Base-by-base conservation (phyloP, 73 alveolate genomes). In the Loxodes magnus region DNA sequence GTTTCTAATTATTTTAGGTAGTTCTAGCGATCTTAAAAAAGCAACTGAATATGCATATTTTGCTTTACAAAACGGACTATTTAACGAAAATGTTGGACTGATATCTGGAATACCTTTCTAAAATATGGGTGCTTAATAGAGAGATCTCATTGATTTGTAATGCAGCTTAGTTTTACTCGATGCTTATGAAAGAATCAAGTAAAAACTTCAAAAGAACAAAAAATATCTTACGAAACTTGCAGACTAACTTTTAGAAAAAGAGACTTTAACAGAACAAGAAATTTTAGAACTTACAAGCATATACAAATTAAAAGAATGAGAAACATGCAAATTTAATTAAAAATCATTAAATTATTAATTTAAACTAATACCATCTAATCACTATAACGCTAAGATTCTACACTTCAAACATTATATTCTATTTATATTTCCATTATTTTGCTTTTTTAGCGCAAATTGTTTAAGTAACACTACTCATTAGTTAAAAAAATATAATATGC, bases 11-110 rank as follows among this genome's bases (percentile, higher is more conserved):
- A n/a, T n/a, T n/a, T n/a, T n/a, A n/a, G n/a, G n/a, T n/a, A n/a
- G 93, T 43, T 69, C 71, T 15, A 59, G 64, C 23, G 93, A 79
- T 44, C 78, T 79, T 3, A 50, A 72, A 6, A 74, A 71, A 46
- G 93, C 82, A 15, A 51, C 82, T 23, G 19, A 28, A 20, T n/a
- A 49, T 23, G 82, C 72, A 3, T 49, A 64, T 38, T 9, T 71
- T 29, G 78, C 61, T 1, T 6, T 16, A 10, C 10, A 19, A 9
- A 15, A 21, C 0, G 60, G 60, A 19, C 10, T 48, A 15, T 39
- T 39, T 39, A 15, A 39, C 53, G 53, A 39, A 15, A 15, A 17
- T 10, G 21, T 15, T 15, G 53, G 53, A 15, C 33, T 39, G 14
- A 15, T 19, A n/a, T 31, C 41, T 9, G 41, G n/a, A 31, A 31